Percentiles rank a stretch among this genome's conserved stretches.
Evolutionary conservation across 371 early-diverging fungal genomes (phyloP).

Genomic region (Actinomucor elegans): DNA sequence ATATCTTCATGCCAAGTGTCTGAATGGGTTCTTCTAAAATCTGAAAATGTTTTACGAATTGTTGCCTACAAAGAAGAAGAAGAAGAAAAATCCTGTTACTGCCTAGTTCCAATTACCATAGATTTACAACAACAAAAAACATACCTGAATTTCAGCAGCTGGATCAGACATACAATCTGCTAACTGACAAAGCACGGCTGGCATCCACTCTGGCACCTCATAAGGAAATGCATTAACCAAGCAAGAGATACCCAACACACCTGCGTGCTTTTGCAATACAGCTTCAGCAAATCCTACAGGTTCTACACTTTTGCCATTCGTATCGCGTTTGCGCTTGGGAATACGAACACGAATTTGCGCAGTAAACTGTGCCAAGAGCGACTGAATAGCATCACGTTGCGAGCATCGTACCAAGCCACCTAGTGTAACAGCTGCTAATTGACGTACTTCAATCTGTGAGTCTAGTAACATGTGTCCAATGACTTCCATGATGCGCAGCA

Average conservation of each 20-base stretch:
- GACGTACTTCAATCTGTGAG: constrained; percentile 81
- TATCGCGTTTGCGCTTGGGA: constrained; percentile 47
- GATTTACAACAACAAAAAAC: too few relatives aligned
- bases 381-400: constrained; percentile 68
- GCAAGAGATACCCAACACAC: constrained; percentile 84
- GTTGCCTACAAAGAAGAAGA: constrained; percentile 55
- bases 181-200: constrained; percentile 71
- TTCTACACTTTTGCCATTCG: constrained; percentile 44
- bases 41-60: constrained; percentile 84
- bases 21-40: constrained; percentile 90
- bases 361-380: constrained; percentile 46
- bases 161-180: constrained; percentile 84
- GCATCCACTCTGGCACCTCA: constrained; percentile 91
- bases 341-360: constrained; percentile 34
- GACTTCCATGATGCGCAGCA: constrained; percentile 60
- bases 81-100: neutral
- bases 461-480: constrained; percentile 69
- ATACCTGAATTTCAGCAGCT: constrained; percentile 78
- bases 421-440: constrained; percentile 79
- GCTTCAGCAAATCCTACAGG: constrained; percentile 58
- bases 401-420: constrained; percentile 88
- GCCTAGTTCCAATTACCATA: too few relatives aligned
- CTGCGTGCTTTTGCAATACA: constrained; percentile 79
- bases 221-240: constrained; percentile 90
- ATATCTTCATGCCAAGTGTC: constrained; percentile 93